These are phyloP conservation scores for Boletus insuetus DNA, from an alignment of 768 basidiomycete genomes.

Conservation along the genomic window DNA sequence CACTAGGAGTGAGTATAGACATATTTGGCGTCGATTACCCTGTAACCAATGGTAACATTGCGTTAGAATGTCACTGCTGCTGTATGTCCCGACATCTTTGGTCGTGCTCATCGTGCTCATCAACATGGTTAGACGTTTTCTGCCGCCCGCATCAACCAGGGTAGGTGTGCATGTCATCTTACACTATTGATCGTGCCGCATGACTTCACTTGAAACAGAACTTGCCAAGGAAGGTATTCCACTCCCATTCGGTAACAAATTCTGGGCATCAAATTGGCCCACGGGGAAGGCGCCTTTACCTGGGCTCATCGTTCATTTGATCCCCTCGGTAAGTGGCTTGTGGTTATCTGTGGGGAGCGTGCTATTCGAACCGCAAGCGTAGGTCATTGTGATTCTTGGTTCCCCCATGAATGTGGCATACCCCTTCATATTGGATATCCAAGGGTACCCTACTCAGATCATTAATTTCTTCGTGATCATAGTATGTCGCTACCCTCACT, in stretches of 20 bases:
- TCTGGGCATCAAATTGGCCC: constrained; percentile 64
- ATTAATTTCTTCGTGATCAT: constrained; percentile 53
- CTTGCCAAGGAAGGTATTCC: constrained; percentile 64
- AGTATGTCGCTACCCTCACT: constrained; percentile 30
- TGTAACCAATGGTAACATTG: neutral
- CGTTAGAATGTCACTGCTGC: constrained; percentile 30
- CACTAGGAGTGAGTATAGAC: constrained; percentile 30
- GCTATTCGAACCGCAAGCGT: neutral
- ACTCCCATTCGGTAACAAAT: constrained; percentile 54
- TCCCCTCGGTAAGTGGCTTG: constrained; percentile 41
- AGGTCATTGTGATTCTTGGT: constrained; percentile 51
- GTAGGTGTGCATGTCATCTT: constrained; percentile 13
- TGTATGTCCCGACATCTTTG: constrained; percentile 12
- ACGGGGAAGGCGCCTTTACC: constrained; percentile 53
- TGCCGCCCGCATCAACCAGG: constrained; percentile 52
- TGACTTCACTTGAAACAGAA: constrained; percentile 30
- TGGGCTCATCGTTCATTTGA: constrained; percentile 52
- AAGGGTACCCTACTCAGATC: constrained; percentile 48
- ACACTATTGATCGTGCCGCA: neutral
- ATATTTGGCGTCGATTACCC: neutral
- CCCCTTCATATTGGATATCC: constrained; percentile 58
- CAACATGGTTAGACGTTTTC: constrained; percentile 42
- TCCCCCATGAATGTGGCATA: constrained; percentile 53
- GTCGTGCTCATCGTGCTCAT: neutral
- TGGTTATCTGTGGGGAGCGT: neutral